These are phyloP conservation scores for Pseudonectria buxi DNA, from an alignment of 2,329 filamentous ascomycete species.

Conservation along the genomic window DNA sequence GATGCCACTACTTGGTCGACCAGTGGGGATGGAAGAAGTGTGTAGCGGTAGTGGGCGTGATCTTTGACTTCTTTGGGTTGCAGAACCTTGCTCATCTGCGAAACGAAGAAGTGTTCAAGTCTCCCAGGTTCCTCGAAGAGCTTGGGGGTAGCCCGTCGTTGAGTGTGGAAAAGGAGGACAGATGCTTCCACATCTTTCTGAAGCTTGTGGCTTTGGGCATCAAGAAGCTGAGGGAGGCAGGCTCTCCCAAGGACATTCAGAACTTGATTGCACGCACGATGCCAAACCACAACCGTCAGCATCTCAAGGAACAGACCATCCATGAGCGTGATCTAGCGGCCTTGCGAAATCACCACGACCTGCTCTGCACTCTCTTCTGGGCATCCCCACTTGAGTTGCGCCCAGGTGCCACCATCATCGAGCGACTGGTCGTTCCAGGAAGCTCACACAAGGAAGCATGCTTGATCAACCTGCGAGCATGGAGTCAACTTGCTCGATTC, in stretches of 20 bases:
- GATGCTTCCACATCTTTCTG: conserved; percentile 61
- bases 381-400: conserved; percentile 49
- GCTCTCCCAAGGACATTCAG: conserved; percentile 48
- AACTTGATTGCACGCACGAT: conserved; percentile 56
- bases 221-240: conserved; percentile 40
- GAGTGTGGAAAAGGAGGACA: conserved; percentile 46
- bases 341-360: conserved; percentile 61
- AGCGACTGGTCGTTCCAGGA: conserved; percentile 51
- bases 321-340: conserved; percentile 56
- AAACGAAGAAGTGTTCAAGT: conserved; percentile 57
- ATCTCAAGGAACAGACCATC: conserved; percentile 55
- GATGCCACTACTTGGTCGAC: conserved; percentile 56
- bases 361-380: conserved; percentile 62
- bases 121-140: conserved; percentile 54
- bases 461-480: conserved; percentile 56
- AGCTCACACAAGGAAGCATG: conserved; percentile 62
- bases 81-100: conserved; percentile 55
- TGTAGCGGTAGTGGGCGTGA: conserved; percentile 49
- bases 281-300: conserved; percentile 60
- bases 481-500: conserved; percentile 56
- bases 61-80: conserved; percentile 63
- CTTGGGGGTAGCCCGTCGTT: conserved; percentile 42
- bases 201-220: conserved; percentile 57
- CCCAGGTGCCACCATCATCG: conserved; percentile 47
- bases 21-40: conserved; percentile 61